Percentiles rank a stretch among this genome's conserved stretches.
Conservation (phyloP, 139 green algal species). For the Prasinococcaceae sp. region DNA sequence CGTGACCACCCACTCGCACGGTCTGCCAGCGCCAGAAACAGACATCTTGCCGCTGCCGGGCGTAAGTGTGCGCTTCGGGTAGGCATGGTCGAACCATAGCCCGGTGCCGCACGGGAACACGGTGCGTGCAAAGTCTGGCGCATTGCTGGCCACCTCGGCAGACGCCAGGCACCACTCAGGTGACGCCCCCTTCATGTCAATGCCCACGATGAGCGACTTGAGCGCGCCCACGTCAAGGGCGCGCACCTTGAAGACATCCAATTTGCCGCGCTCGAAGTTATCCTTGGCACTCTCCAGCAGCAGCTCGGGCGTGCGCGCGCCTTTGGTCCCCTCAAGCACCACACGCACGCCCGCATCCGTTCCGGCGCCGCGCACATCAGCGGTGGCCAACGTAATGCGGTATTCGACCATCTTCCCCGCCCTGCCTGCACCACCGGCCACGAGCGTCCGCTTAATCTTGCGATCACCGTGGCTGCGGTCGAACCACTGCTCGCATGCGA, state of each 20-base stretch:
- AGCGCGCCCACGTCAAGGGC: slow-evolving; percentile 34
- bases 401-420: background rate
- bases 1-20: background rate
- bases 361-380: slow-evolving; percentile 38
- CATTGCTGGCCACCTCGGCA: slow-evolving; percentile 35
- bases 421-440: background rate
- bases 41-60: too few relatives aligned
- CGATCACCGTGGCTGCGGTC: background rate
- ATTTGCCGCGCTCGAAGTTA: slow-evolving; percentile 14
- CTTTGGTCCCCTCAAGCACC: slow-evolving; percentile 3
- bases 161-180: slow-evolving; percentile 43
- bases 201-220: slow-evolving; percentile 27
- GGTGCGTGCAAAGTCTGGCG: background rate
- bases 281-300: slow-evolving; percentile 2
- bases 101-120: slow-evolving; percentile 24
- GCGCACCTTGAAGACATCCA: slow-evolving; percentile 5
- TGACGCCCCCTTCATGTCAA: slow-evolving; percentile 36
- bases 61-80: too few relatives aligned
- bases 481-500: slow-evolving; percentile 4
- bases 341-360: slow-evolving; percentile 51
- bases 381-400: slow-evolving; percentile 27
- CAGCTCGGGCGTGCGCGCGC: slow-evolving; percentile 13
- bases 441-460: background rate
- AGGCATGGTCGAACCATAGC: too few relatives aligned
- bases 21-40: too few relatives aligned